Percentiles rank a stretch among this genome's conserved stretches.
Conservation (phyloP, 306 rosid species). For the Casuarina glauca region DNA sequence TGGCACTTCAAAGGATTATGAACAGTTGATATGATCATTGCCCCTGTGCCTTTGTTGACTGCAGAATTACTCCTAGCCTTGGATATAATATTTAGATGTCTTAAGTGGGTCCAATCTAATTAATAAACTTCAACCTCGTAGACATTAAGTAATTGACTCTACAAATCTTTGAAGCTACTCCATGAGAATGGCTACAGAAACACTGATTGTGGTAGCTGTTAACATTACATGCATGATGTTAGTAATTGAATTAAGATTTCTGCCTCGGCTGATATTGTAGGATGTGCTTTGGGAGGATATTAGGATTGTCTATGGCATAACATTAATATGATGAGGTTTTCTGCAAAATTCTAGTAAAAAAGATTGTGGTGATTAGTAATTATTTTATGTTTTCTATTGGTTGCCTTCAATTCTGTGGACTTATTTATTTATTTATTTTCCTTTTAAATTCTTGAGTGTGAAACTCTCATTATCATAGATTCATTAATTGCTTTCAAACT, state of each 20-base stretch:
- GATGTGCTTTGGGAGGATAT: background rate
- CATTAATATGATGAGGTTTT: background rate
- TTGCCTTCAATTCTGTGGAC: background rate
- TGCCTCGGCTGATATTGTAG: background rate
- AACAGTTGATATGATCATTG: no score
- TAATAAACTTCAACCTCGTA: no score
- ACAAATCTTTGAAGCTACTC: background rate
- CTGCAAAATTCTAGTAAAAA: background rate
- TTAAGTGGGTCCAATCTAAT: no score
- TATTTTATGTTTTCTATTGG: background rate
- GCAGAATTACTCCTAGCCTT: no score
- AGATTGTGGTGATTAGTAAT: background rate
- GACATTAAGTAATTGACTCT: no score
- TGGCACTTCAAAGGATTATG: no score
- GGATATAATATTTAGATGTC: no score
- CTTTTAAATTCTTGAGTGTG: background rate
- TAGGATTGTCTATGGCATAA: background rate
- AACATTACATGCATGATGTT: background rate
- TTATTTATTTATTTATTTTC: no score
- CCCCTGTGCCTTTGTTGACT: no score
- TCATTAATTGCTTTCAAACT: background rate
- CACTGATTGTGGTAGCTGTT: background rate
- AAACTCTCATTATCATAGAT: background rate
- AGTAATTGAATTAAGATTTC: background rate
- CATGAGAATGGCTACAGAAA: constrained; percentile 1